Base-by-base conservation (phyloP, 2,329 filamentous ascomycete species). In the Nemania sp. region DNA sequence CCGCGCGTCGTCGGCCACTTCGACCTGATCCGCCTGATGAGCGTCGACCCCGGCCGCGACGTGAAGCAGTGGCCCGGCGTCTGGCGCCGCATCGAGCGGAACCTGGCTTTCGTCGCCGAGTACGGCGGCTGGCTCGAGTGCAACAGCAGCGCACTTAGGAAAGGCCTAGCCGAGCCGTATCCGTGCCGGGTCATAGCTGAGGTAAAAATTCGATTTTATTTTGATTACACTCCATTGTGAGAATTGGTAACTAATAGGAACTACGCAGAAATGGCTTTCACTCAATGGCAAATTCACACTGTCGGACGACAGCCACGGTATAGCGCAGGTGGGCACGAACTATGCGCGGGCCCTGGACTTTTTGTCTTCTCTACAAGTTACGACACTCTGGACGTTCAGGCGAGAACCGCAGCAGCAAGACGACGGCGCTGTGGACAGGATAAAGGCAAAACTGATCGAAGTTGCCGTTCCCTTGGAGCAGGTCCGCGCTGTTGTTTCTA, bases 241-340 rank as follows among this genome's bases (percentile, higher is more conserved):
- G 12, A 22, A 8, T 20, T 6, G 11, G 19, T 5, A 11, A 28
- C 51, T 57, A 12, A 57, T 20, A 15, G 8, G 15, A 20, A 37
- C 6, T 28, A 22, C 12, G 3, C 26, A 89, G 87, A 83, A 84
- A 68, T 96, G 91, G 76, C 67, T 91, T 49, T 73, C 73, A 6
- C 79, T 90, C 64, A 86, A 86, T 20, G 92, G 94, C 20, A 83
- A 82, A 56, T 96, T 97, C 72, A 95, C 91, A 48, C 80, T 99
- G 64, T 96, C 90, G 6, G 94, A 99, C 70, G 94, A 99, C 73
- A 96, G 91, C 70, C 94, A 99, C 75, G 90, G 90, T 33, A 81
- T 91, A 54, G 88, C 82, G 2, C 93, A 99, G 68, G 81, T 99
- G 5, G 91, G 86, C n/a, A 86, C 90, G 45, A 93, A 96, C 68